Evolutionary conservation across 352 stramenopile species (phyloP).

Genomic region (Aphanomyces stellatus): DNA sequence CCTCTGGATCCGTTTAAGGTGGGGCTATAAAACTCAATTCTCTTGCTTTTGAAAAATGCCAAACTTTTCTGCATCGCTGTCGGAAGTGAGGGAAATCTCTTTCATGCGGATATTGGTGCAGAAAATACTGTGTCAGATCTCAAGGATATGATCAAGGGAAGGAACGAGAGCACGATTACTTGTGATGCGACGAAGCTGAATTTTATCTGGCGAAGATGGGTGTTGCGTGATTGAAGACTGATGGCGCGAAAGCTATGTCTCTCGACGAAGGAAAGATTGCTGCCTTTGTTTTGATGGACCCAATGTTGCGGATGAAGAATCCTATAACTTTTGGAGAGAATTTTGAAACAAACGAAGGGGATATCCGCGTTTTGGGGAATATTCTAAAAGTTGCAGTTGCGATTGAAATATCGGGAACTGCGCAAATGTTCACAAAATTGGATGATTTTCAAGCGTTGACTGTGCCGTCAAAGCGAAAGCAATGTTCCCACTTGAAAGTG

Average conservation of each 20-base stretch:
- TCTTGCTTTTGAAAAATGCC: background rate
- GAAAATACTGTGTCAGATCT: conserved; percentile 2
- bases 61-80: conserved; percentile 17
- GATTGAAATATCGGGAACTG: conserved; percentile 10
- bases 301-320: background rate
- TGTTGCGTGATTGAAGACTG: background rate
- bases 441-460: conserved; percentile 14
- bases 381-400: background rate
- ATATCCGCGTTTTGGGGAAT: conserved; percentile 2
- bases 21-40: background rate
- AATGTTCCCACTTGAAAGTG: conserved; percentile 27
- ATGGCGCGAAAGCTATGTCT: background rate
- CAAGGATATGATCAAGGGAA: conserved; percentile 17
- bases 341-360: background rate
- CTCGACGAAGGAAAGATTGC: background rate
- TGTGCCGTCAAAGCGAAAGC: conserved; percentile 23
- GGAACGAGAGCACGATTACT: background rate
- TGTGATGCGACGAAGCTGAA: conserved; percentile 7
- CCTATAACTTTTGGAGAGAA: background rate
- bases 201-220: background rate
- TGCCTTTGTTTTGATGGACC: background rate
- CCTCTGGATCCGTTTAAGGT: too few relatives aligned
- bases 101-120: conserved; percentile 16
- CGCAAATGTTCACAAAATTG: conserved; percentile 5
- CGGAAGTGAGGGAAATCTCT: conserved; percentile 9